A percentile compares a stretch with the other conserved stretches of the same genome.
Conservation (phyloP, 2,329 filamentous ascomycete species). For the Paracoccidioides brasiliensis region DNA sequence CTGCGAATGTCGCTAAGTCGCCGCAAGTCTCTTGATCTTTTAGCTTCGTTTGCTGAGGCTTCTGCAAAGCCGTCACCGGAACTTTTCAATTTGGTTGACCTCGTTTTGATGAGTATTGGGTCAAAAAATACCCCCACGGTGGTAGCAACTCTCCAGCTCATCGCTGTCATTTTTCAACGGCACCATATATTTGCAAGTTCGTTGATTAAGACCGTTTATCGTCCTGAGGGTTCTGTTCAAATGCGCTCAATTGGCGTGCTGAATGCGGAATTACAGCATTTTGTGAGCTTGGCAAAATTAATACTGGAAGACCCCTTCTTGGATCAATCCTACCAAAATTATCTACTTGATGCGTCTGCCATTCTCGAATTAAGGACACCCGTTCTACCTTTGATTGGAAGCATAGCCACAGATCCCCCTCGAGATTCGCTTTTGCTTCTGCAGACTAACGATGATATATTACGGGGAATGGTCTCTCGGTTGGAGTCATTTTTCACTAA, state of each 20-base stretch:
- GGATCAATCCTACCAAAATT: slow-evolving; percentile 31
- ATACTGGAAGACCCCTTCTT: slow-evolving; percentile 27
- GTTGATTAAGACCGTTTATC: slow-evolving; percentile 47
- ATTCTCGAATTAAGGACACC: slow-evolving; percentile 29
- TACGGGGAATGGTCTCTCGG: slow-evolving; percentile 42
- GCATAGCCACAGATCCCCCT: slow-evolving; percentile 26
- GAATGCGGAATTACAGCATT: slow-evolving; percentile 28
- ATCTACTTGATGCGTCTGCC: slow-evolving; percentile 41
- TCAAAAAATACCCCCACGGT: slow-evolving; percentile 83
- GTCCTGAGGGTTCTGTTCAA: slow-evolving; percentile 7
- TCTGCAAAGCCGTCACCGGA: slow-evolving; percentile 67
- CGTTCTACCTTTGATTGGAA: slow-evolving; percentile 17
- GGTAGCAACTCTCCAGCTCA: slow-evolving; percentile 72
- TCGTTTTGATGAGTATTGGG: slow-evolving; percentile 71
- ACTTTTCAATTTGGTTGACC: slow-evolving; percentile 84
- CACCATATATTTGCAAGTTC: slow-evolving; percentile 71
- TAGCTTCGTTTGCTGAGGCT: slow-evolving; percentile 64
- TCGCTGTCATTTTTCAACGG: slow-evolving; percentile 72
- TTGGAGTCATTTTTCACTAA: slow-evolving; percentile 78
- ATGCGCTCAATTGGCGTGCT: slow-evolving; percentile 27
- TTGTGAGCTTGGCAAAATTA: slow-evolving; percentile 25
- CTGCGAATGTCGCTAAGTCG: slow-evolving; percentile 49
- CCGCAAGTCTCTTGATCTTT: slow-evolving; percentile 77
- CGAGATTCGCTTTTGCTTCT: slow-evolving; percentile 53
- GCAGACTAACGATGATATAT: slow-evolving; percentile 48